Percentiles rank a stretch among this genome's conserved stretches.
Evolutionary conservation across 129 eudicot species (phyloP).

Genomic region (Apium graveolens): DNA sequence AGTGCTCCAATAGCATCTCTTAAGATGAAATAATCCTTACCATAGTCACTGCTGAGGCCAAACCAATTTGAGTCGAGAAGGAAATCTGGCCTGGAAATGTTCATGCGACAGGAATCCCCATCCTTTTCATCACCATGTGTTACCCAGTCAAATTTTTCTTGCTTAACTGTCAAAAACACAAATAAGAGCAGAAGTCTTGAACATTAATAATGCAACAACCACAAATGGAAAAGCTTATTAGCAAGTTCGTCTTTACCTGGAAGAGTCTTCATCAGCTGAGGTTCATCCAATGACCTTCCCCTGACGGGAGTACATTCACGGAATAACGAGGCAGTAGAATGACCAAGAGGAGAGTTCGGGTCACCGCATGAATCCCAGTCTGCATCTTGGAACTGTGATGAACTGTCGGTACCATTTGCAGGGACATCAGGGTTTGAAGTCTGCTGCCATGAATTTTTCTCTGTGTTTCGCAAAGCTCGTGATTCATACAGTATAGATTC

Average conservation of each 20-base stretch:
- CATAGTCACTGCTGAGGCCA: not conserved
- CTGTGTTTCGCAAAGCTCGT: slow-evolving; percentile 18
- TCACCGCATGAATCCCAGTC: slow-evolving; percentile 20
- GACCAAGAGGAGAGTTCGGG: slow-evolving; percentile 22
- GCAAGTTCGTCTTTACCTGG: slow-evolving; percentile 6
- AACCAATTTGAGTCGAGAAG: slow-evolving; percentile 15
- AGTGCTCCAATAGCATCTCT: slow-evolving; percentile 11
- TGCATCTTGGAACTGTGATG: slow-evolving; percentile 11
- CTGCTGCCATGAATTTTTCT: slow-evolving; percentile 15
- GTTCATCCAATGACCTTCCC: slow-evolving; percentile 22
- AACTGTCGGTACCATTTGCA: slow-evolving; percentile 20
- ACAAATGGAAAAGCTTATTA: not conserved
- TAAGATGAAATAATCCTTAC: slow-evolving; percentile 6
- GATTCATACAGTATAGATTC: slow-evolving; percentile 38
- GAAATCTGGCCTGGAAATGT: slow-evolving; percentile 16
- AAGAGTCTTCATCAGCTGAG: slow-evolving; percentile 11
- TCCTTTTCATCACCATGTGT: slow-evolving; percentile 2
- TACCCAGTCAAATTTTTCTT: slow-evolving; percentile 6
- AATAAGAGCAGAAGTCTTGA: not conserved
- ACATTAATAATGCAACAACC: not conserved
- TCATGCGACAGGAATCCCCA: not conserved
- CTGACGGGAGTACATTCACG: slow-evolving; percentile 14
- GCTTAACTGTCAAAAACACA: slow-evolving; percentile 3
- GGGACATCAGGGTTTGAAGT: slow-evolving; percentile 8
- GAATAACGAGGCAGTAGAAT: slow-evolving; percentile 15